Conservation (phyloP, 139 green algal species). For the Chlamydomonas sphaeroides region DNA sequence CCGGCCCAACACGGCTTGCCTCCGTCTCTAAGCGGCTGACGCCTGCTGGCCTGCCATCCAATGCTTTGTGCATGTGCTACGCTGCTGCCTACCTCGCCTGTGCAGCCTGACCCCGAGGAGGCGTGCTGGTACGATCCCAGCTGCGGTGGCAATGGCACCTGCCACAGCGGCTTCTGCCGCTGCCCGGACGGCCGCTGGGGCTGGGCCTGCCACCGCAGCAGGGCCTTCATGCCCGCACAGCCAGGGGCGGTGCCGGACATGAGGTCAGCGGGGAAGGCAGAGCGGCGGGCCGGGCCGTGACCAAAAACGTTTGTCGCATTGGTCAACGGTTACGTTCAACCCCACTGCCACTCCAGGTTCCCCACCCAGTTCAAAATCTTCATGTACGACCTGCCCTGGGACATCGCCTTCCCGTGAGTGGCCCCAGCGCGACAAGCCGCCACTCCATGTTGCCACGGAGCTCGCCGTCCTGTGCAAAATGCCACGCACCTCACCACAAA, state of each 20-base stretch:
- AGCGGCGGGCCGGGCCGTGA: too few species aligned
- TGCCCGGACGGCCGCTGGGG: conserved; percentile 25
- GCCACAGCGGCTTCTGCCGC: conserved; percentile 32
- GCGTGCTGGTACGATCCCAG: conserved; percentile 21
- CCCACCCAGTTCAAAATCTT: conserved; percentile 23
- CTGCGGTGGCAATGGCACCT: conserved; percentile 11
- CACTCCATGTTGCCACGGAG: too few species aligned
- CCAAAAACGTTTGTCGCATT: not conserved
- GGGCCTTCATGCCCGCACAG: not conserved
- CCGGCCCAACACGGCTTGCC: too few species aligned
- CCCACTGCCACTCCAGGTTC: not conserved
- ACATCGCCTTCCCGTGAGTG: conserved; percentile 43
- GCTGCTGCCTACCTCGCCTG: too few species aligned
- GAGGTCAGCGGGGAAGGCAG: not conserved
- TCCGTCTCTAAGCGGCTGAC: too few species aligned
- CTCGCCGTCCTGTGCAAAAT: too few species aligned
- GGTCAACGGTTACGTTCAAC: not conserved
- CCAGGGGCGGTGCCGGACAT: not conserved
- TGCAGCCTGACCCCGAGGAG: not conserved
- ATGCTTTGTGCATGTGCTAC: too few species aligned
- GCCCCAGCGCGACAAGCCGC: too few species aligned
- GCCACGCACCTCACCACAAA: too few species aligned
- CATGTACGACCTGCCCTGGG: conserved; percentile 52
- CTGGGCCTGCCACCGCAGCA: not conserved
- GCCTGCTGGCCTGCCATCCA: too few species aligned